Percentiles rank a stretch among this genome's conserved stretches.
phyloP scores from a whole-genome alignment of 495 filamentous ascomycete species.

The Collariella sp. region DNA sequence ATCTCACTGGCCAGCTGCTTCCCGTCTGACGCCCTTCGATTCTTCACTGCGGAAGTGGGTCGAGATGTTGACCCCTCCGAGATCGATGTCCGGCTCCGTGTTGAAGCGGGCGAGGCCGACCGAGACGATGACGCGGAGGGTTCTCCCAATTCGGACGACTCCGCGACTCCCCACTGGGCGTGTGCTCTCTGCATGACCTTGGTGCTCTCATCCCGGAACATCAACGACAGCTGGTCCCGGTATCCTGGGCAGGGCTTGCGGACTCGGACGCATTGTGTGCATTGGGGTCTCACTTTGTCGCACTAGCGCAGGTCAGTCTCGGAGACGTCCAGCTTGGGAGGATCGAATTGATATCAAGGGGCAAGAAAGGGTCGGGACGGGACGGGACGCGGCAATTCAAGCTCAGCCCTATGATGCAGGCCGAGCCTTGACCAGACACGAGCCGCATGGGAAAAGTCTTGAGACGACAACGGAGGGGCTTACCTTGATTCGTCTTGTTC shows the following conservation, averaged over 20 bases:
- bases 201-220: constrained; percentile 67
- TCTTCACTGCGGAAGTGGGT: background rate
- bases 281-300: constrained; percentile 55
- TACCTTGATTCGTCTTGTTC: constrained; percentile 56
- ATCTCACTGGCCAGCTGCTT: constrained; percentile 15
- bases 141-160: constrained; percentile 11
- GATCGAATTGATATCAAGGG: background rate
- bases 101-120: constrained; percentile 10
- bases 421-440: background rate
- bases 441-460: background rate
- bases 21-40: background rate
- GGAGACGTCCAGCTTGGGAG: background rate
- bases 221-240: constrained; percentile 55
- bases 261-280: constrained; percentile 54
- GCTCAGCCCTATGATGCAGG: constrained; percentile 2
- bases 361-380: background rate
- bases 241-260: constrained; percentile 59
- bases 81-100: constrained; percentile 2
- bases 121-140: constrained; percentile 26
- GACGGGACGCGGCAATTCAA: background rate
- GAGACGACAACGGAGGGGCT: constrained; percentile 11
- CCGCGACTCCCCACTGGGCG: constrained; percentile 40
- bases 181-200: constrained; percentile 57
- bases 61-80: constrained; percentile 9
- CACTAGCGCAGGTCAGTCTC: constrained; percentile 40